A percentile compares a stretch with the other conserved stretches of the same genome.
phyloP scores from a whole-genome alignment of 148 eudicot genomes.

The Camellia japonica region DNA sequence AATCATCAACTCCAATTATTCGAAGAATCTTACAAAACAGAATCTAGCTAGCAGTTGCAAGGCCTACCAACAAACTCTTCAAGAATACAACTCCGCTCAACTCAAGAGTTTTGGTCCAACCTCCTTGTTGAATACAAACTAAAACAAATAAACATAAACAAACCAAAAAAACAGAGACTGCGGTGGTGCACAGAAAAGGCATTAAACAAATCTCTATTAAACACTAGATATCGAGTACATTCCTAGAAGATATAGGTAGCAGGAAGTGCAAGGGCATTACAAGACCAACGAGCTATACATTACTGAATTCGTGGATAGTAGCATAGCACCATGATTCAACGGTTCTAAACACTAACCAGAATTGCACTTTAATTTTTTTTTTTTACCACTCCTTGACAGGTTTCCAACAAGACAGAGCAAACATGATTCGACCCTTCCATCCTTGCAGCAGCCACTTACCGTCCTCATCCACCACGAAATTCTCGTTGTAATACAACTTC shows the following conservation, averaged over 20 bases:
- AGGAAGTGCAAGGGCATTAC: neutral
- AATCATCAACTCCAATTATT: no score
- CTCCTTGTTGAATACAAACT: no score
- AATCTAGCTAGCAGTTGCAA: no score
- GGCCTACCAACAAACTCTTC: no score
- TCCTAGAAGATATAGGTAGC: neutral
- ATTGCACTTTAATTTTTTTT: neutral
- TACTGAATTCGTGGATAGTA: neutral
- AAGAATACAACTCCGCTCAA: no score
- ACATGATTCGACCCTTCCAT: constrained; percentile 68
- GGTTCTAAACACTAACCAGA: neutral
- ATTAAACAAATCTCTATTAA: neutral
- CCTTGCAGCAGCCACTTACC: constrained; percentile 67
- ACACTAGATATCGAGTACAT: neutral
- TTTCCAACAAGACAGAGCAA: constrained; percentile 60
- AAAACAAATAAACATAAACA: no score
- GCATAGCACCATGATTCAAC: neutral
- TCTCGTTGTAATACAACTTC: constrained; percentile 43
- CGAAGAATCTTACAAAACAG: no score
- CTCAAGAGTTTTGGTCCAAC: no score
- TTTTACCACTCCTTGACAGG: constrained; percentile 18
- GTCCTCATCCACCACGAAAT: constrained; percentile 53
- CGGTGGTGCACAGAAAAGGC: neutral
- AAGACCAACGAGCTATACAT: neutral
- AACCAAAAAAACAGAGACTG: neutral